Percentiles rank a stretch among this genome's conserved stretches.
phyloP scores from a whole-genome alignment of 140 eudicot species.

The Cichorium intybus region DNA sequence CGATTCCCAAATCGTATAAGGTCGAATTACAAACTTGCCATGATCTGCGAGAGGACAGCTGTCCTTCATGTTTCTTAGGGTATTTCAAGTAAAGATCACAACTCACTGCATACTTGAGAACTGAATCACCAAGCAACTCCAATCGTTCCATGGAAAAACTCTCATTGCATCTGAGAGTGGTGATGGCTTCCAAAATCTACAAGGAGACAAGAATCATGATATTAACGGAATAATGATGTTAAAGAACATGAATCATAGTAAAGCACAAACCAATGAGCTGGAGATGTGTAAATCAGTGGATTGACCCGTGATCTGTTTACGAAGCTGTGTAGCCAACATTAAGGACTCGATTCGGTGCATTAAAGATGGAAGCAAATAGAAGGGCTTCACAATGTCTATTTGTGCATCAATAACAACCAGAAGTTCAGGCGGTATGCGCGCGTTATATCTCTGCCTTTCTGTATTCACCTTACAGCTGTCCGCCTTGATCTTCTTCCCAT shows the following conservation, averaged over 20 bases:
- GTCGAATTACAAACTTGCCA: slow-evolving; percentile 63
- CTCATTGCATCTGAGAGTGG: slow-evolving; percentile 78
- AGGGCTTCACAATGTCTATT: slow-evolving; percentile 52
- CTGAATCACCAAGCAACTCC: slow-evolving; percentile 97
- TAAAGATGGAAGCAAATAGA: slow-evolving; percentile 84
- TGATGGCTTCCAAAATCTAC: slow-evolving; percentile 87
- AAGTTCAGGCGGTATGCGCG: slow-evolving; percentile 89
- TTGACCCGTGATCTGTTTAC: slow-evolving; percentile 47
- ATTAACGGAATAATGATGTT: slow-evolving; percentile 3
- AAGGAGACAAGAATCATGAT: slow-evolving; percentile 8
- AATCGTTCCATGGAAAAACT: slow-evolving; percentile 92
- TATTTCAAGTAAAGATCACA: slow-evolving; percentile 70
- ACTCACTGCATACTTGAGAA: slow-evolving; percentile 73
- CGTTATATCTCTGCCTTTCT: slow-evolving; percentile 38
- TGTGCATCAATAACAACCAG: slow-evolving; percentile 50
- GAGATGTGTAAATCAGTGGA: slow-evolving; percentile 43
- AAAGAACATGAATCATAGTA: no score
- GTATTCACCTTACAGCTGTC: slow-evolving; percentile 30
- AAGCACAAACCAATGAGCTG: slow-evolving; percentile 63
- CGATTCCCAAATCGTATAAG: slow-evolving; percentile 63
- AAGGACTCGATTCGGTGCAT: slow-evolving; percentile 92
- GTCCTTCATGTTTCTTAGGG: slow-evolving; percentile 73
- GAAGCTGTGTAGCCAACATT: slow-evolving; percentile 91
- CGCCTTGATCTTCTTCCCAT: slow-evolving; percentile 38
- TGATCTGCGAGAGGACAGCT: slow-evolving; percentile 49